phyloP scores from a whole-genome alignment of 768 basidiomycete genomes.

The Serpula lacrymans region DNA sequence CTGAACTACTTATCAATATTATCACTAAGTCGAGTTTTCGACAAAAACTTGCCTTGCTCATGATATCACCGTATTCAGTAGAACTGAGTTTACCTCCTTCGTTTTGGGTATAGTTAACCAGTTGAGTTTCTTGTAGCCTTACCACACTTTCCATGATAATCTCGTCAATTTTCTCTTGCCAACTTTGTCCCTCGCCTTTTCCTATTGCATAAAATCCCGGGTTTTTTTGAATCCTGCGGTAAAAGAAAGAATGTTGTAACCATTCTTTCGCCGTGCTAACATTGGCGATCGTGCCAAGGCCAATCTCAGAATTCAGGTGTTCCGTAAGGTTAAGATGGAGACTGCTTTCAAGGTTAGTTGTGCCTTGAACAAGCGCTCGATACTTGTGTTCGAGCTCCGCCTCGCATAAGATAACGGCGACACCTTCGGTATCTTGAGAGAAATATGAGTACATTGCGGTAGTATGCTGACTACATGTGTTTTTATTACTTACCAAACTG shows the following conservation, averaged over 20 bases:
- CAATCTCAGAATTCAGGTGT: constrained; percentile 93
- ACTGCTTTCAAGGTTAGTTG: constrained; percentile 79
- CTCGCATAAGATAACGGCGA: constrained; percentile 83
- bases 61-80: constrained; percentile 80
- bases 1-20: constrained; percentile 34
- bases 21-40: too few species aligned
- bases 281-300: constrained; percentile 76
- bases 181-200: constrained; percentile 53
- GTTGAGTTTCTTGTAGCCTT: constrained; percentile 55
- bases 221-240: constrained; percentile 81
- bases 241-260: constrained; percentile 84
- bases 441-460: constrained; percentile 1
- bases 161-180: constrained; percentile 70
- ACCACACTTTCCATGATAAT: constrained; percentile 67
- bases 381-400: constrained; percentile 70
- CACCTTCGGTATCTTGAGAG: constrained; percentile 69
- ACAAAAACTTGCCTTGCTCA: constrained; percentile 65
- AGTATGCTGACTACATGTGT: not conserved
- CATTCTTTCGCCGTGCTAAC: constrained; percentile 72
- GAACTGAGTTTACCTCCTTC: constrained; percentile 46
- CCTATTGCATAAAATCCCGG: constrained; percentile 70
- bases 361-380: constrained; percentile 61
- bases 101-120: constrained; percentile 47
- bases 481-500: constrained; percentile 64
- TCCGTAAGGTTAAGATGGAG: constrained; percentile 82